Base-by-base conservation (phyloP, 306 rosid species). In the Chamaecrista fasciculata region DNA sequence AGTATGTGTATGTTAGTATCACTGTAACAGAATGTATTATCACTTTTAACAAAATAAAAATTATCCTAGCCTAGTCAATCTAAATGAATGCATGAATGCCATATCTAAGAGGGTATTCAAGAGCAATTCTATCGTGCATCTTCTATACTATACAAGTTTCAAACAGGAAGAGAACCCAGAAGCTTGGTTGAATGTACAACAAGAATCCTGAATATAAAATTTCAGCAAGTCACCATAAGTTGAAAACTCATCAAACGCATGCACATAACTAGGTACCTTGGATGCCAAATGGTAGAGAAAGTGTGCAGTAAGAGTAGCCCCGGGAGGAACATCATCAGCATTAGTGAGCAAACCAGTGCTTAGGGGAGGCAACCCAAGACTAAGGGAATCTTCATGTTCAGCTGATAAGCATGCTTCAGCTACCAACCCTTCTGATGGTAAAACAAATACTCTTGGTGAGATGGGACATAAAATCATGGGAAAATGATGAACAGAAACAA, bases 401-500 rank as follows among this genome's bases (percentile, higher is more conserved):
- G 79, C 55, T 44, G 96, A 90, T 67, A 93, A 75, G 79, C 66
- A 73, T 47, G 98, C 88, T 80, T 90, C 93, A 49, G 92, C 89
- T 76, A 83, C 79, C 55, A 87, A 83, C 63, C 98, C 98, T 75
- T 90, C 86, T 56, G 96, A 90, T 80, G 98, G 98, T 65, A 93
- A 84, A 75, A 93, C 96, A 87, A 93, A 93, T 75, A 83, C 96
- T 83, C 96, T 83, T 21, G 97, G 98, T 57, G 97, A 90, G 76
- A 90, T 78, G 66, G 98, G 91, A 60, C 93, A 90, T 52, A 93
- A 69, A 77, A 90, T 80, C 93, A 86, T 78, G 56, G 97, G 98
- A 75, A 90, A 90, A 90, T 93, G 98, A 78, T 77, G 78, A 78
- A 93, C 91, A 68, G 96, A 88, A 82, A 90, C 86, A 62, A 66